Conservation (phyloP, 768 basidiomycete genomes). For the Porphyrellus cyaneotinctus region DNA sequence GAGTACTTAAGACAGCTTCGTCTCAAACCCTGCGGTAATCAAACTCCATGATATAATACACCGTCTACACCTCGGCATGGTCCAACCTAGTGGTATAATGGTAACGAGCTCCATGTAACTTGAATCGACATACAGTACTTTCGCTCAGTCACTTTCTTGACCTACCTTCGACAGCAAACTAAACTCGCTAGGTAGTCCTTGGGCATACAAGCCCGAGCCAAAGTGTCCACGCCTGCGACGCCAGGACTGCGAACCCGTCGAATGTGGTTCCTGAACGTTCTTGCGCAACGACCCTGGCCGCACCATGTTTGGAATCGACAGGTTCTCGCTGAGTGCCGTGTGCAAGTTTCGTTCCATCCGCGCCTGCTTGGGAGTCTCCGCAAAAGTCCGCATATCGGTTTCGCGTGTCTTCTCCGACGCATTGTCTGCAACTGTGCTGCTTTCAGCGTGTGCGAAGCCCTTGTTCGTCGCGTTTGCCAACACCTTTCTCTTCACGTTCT, state of each 20-base stretch:
- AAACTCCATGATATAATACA: too few relatives aligned
- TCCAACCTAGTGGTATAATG: too few relatives aligned
- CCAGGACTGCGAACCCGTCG: neutral
- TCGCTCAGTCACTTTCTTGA: neutral
- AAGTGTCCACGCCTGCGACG: conserved; percentile 11
- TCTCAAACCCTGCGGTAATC: too few relatives aligned
- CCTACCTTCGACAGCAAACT: conserved; percentile 10
- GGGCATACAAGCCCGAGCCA: conserved; percentile 16
- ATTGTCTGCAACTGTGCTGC: neutral
- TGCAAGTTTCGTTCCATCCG: conserved; percentile 11
- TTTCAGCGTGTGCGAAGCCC: neutral
- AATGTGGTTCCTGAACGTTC: neutral
- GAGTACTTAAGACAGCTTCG: too few relatives aligned
- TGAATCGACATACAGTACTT: too few relatives aligned
- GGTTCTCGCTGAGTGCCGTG: conserved; percentile 13
- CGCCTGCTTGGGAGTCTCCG: conserved; percentile 2
- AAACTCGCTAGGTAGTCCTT: conserved; percentile 11
- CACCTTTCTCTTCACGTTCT: conserved; percentile 9
- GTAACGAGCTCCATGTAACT: too few relatives aligned
- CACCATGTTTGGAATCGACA: conserved; percentile 18
- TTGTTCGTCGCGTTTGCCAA: conserved; percentile 16
- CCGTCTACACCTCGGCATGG: too few relatives aligned
- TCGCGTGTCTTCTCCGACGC: neutral
- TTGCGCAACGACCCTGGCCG: conserved; percentile 5
- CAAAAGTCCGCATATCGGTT: too few relatives aligned